A percentile compares a stretch with the other conserved stretches of the same genome.
Conservation (phyloP, 202 grass and related monocot species). For the Carex sylvatica region DNA sequence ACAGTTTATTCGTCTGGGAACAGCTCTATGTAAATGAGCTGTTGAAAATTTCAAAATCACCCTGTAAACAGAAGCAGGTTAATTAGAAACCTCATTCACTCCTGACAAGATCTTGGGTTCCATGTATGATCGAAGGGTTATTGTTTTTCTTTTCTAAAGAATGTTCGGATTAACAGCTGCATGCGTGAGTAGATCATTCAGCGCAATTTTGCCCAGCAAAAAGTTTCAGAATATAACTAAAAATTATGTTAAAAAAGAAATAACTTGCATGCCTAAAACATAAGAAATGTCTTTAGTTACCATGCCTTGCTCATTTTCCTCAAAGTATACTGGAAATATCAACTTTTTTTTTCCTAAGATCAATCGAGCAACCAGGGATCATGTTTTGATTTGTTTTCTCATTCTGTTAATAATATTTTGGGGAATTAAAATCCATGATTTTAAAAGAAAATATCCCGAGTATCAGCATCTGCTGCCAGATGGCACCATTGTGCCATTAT, state of each 20-base stretch:
- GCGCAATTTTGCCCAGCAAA: neutral
- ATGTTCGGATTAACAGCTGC: neutral
- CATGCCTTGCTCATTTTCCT: neutral
- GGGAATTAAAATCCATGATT: neutral
- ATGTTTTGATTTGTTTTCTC: neutral
- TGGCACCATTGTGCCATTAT: neutral
- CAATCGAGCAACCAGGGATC: neutral
- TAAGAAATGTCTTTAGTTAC: neutral
- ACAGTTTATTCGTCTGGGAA: constrained; percentile 4
- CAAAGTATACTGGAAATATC: neutral
- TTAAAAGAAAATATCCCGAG: neutral
- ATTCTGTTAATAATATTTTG: neutral
- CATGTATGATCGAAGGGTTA: neutral
- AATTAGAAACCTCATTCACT: neutral
- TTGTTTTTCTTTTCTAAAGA: neutral
- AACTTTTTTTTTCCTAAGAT: neutral
- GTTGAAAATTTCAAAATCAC: neutral
- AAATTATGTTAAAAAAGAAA: neutral
- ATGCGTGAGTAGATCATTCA: neutral
- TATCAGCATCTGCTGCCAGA: neutral
- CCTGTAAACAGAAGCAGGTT: neutral
- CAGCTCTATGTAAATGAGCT: neutral
- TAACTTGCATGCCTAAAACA: neutral
- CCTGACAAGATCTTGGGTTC: neutral
- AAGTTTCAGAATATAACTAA: neutral